phyloP scores from a whole-genome alignment of 164 flowering plant species.

The Chimonanthus praecox region DNA sequence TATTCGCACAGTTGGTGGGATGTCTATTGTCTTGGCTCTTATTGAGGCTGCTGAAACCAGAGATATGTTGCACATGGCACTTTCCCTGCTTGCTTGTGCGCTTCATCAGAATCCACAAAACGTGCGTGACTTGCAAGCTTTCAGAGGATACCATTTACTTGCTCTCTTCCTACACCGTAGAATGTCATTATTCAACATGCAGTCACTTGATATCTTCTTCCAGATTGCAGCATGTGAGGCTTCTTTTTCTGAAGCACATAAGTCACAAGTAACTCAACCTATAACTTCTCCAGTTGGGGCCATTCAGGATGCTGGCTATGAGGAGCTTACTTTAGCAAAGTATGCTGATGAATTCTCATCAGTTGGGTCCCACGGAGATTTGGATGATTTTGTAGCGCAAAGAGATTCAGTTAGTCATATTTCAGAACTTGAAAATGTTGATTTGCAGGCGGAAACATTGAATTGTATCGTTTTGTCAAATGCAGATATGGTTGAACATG shows the following conservation, averaged over 20 bases:
- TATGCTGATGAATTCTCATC: constrained; percentile 81
- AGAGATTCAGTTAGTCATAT: constrained; percentile 90
- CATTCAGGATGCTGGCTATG: constrained; percentile 49
- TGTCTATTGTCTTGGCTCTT: constrained; percentile 79
- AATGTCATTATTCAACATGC: constrained; percentile 93
- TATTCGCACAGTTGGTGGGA: constrained; percentile 85
- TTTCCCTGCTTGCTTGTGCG: constrained; percentile 75
- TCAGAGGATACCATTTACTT: constrained; percentile 91
- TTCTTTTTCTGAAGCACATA: constrained; percentile 87
- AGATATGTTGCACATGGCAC: constrained; percentile 98
- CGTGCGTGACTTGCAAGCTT: constrained; percentile 87
- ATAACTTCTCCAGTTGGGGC: constrained; percentile 39
- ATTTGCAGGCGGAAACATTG: constrained; percentile 62
- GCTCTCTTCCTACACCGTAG: constrained; percentile 81
- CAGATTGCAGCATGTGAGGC: constrained; percentile 99
- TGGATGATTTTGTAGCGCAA: constrained; percentile 82
- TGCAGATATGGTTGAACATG: constrained; percentile 99
- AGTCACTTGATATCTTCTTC: constrained; percentile 89
- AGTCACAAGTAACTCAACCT: constrained; percentile 29
- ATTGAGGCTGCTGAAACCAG: constrained; percentile 93
- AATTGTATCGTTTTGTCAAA: constrained; percentile 94
- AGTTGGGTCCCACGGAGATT: constrained; percentile 78
- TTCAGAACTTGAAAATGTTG: constrained; percentile 85
- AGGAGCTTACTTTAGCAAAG: constrained; percentile 59
- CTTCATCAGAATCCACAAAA: constrained; percentile 95